Conservation (phyloP, 768 basidiomycete species). For the Auriculariales sp. region DNA sequence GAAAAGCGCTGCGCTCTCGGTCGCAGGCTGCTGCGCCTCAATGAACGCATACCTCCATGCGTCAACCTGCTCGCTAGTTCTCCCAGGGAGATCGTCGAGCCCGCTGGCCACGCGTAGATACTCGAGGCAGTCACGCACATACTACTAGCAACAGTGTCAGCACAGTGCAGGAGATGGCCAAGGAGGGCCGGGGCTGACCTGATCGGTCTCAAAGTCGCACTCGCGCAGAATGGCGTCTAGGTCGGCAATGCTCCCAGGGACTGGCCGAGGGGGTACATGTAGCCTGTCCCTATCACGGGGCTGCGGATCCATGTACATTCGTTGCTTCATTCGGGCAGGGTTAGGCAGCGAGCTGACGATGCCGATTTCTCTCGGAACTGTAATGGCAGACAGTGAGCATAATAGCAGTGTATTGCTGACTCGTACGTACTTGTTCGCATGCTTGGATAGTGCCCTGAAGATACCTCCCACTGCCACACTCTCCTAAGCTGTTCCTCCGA, state of each 20-base stretch:
- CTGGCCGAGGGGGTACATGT: constrained; percentile 25
- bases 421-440: constrained; percentile 15
- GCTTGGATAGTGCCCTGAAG: constrained; percentile 29
- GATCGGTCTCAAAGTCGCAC: constrained; percentile 12
- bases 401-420: neutral
- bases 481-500: constrained; percentile 18
- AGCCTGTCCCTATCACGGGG: constrained; percentile 13
- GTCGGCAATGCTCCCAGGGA: constrained; percentile 22
- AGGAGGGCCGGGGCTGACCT: constrained; percentile 7
- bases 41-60: neutral
- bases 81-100: constrained; percentile 18
- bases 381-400: neutral
- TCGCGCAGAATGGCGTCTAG: constrained; percentile 26
- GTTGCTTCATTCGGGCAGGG: constrained; percentile 13
- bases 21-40: neutral
- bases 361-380: neutral
- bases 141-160: constrained; percentile 5
- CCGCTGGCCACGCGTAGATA: constrained; percentile 27
- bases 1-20: neutral
- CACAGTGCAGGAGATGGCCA: neutral
- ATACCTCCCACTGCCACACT: constrained; percentile 33
- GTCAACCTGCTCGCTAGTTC: neutral
- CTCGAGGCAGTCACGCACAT: constrained; percentile 33
- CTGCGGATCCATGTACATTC: constrained; percentile 8
- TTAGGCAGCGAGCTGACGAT: constrained; percentile 15